Evolutionary conservation across 768 basidiomycete species (phyloP), one percentile per base, ranked within the genome.

Genomic region (Lactifluus volemus): DNA sequence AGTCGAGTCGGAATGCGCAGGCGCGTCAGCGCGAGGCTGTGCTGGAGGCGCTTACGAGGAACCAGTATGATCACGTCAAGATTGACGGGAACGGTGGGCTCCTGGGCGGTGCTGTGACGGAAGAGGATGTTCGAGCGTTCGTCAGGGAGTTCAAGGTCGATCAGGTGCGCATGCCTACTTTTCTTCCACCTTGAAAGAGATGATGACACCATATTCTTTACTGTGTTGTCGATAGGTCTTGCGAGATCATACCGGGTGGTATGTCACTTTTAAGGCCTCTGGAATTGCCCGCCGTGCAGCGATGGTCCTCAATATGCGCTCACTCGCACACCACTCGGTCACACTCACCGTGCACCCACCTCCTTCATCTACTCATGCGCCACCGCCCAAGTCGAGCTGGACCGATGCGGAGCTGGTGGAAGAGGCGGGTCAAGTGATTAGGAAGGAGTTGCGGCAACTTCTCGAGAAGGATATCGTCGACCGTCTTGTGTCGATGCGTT

Each of bases 131-230:
- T n/a, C 69, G 73, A 63, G 74, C 71, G 58, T 88, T 88, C 67
- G 86, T 92, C 69, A 77, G 79, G 41, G 81, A 78, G 52, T 92
- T 92, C 73, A 77, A 83, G 63, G 80, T 88, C 19, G 83, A 91
- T 51, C 79, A 83, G 79, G 89, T 89, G 73, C 68, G 85, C 75
- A 30, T 25, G 14, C 36, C n/a, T 45, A 41, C 2, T 25, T 14
- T 63, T 61, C 9, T 54, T 54, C 25, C 57, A 29, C 11, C 3
- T 29, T 38, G 36, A 62, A n/a, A 29, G 49, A 55, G 36, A 53
- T 44, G 44, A 59, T 47, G 25, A 25, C 25, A 25, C 4, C 34
- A 25, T 11, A 29, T 48, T 53, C 38, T 60, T 53, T 57, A 51
- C 45, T 38, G 60, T 38, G 51, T 41, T 57, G 36, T 56, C 55